Conservation (phyloP, 176 grass and related monocot species). For the Stipa capillata region DNA sequence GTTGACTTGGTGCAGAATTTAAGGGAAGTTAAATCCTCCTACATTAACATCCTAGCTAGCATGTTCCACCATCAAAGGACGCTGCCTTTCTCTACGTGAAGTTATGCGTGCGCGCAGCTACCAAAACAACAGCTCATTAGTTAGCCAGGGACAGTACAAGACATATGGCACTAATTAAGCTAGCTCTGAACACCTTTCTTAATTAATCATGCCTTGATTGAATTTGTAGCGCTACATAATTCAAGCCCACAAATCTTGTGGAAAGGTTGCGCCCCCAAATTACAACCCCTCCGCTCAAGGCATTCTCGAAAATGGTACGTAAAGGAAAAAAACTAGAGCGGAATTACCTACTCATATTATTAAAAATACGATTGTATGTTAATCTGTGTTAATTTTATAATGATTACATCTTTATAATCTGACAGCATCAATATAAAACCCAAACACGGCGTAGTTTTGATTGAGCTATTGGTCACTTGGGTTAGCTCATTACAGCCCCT, state of each 20-base stretch:
- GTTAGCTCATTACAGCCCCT: too few species aligned
- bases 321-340: too few species aligned
- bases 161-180: neutral
- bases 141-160: neutral
- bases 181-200: slow-evolving; percentile 5
- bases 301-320: too few species aligned
- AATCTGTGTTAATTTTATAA: too few species aligned
- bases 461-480: too few species aligned
- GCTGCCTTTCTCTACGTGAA: neutral
- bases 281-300: neutral
- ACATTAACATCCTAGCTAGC: neutral
- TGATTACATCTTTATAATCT: too few species aligned
- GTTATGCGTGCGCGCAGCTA: too few species aligned
- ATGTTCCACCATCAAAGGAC: neutral
- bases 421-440: too few species aligned
- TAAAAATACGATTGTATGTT: too few species aligned
- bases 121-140: neutral
- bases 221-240: neutral
- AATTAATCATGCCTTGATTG: neutral
- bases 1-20: neutral
- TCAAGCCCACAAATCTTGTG: neutral
- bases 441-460: too few species aligned
- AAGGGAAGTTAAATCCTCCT: neutral
- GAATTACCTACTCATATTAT: too few species aligned
- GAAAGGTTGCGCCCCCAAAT: neutral